Conservation (phyloP, 2,329 filamentous ascomycete genomes). For the Stylonectria norvegica region DNA sequence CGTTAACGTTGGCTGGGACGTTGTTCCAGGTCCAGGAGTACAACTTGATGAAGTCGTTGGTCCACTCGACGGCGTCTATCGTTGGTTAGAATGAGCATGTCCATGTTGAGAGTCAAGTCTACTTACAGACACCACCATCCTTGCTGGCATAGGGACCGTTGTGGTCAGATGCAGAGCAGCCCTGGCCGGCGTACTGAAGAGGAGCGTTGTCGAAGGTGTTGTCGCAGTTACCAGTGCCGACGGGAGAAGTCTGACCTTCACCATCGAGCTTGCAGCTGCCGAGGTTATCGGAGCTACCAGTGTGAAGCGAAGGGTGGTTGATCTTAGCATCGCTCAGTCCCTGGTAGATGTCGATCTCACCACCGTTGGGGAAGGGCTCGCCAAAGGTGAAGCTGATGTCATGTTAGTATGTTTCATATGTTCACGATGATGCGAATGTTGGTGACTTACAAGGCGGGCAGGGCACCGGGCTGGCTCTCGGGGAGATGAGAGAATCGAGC, state of each 20-base stretch:
- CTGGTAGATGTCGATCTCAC: constrained; percentile 68
- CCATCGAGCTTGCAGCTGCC: constrained; percentile 36
- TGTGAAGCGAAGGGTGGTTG: constrained; percentile 60
- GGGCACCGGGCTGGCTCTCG: constrained; percentile 61
- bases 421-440: background rate
- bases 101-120: constrained; percentile 41
- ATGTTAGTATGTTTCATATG: no score
- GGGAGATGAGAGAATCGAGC: constrained; percentile 69
- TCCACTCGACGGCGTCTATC: constrained; percentile 41
- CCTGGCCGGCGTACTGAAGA: constrained; percentile 36
- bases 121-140: constrained; percentile 40
- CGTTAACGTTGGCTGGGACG: constrained; percentile 34
- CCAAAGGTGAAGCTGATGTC: constrained; percentile 46
- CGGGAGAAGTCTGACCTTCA: constrained; percentile 27
- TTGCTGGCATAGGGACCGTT: constrained; percentile 37
- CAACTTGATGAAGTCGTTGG: constrained; percentile 38
- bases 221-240: constrained; percentile 40
- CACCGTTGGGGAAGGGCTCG: constrained; percentile 55
- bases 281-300: constrained; percentile 30
- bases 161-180: constrained; percentile 40
- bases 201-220: constrained; percentile 33
- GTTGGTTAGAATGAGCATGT: constrained; percentile 7
- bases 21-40: constrained; percentile 36
- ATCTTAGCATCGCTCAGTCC: constrained; percentile 54
- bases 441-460: constrained; percentile 62